Evolutionary conservation across 2,329 filamentous ascomycete species (phyloP), one percentile per base, ranked within the genome.

Genomic region (Sporothrix dimorphospora): DNA sequence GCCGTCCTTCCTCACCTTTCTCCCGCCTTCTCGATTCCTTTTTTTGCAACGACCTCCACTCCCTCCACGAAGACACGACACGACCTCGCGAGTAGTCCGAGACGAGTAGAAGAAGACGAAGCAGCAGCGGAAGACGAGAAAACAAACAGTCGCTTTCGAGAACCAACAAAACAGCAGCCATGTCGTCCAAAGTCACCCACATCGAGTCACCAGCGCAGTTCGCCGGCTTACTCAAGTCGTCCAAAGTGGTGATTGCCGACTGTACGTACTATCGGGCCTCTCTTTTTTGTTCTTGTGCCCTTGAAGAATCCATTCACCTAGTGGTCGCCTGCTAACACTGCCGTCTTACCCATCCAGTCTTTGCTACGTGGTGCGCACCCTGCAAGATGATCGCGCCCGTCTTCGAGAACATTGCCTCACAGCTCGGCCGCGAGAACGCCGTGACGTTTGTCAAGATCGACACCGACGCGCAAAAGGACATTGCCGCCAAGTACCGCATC

Each of bases 361-460:
- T 93, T 78, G 93, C 94, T 78, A 91, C 93, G 78, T 96, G 92
- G 91, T 97, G 92, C 79, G 90, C 85, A 45, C 92, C 94, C 78
- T 97, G 94, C 87, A 92, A 93, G 77, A 86, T 89, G 75, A 94
- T 98, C 76, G 92, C 92, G 6, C 93, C 94, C 21, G 82, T 94
- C 74, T 98, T 93, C 83, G 92, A 96, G 78, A 84, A 90, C 79
- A 88, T 98, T 66, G 90, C 94, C 42, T 80, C 82, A 59, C 86
- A 90, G 74, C 87, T 97, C 61, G 92, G 93, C 21, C 88, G 90
- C 69, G 88, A 91, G 19, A 89, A 90, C 76, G 84, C 87, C 75
- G 90, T 97, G 77, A 92, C 91, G 45, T 98, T 98, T 80, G 89
- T 90, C 80, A 97, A 96, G 84, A 87, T 76, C 72, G 68, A 77